These are phyloP conservation scores for Nyctanthes arbortristis DNA, from an alignment of 257 asterid genomes.

Conservation along the genomic window DNA sequence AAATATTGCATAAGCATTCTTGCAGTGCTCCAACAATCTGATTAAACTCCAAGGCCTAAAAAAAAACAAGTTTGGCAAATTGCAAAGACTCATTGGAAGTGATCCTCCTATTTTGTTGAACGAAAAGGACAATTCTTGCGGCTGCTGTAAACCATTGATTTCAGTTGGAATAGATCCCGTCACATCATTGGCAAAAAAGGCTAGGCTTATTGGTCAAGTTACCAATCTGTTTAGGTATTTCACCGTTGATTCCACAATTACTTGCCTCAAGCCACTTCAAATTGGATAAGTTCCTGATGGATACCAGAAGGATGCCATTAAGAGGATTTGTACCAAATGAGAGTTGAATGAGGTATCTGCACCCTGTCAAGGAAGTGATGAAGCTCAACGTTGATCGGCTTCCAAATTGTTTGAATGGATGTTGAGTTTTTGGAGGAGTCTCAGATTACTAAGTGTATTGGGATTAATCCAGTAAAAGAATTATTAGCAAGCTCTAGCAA, in stretches of 20 bases:
- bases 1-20: constrained; percentile 5
- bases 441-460: not conserved
- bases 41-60: not conserved
- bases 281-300: too few species aligned
- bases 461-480: too few species aligned
- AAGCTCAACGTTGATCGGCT: constrained; percentile 19
- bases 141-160: not conserved
- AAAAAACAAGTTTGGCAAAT: too few species aligned
- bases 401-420: too few species aligned
- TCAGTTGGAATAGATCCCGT: constrained; percentile 8
- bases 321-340: not conserved
- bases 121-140: not conserved
- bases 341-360: constrained; percentile 9
- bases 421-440: not conserved
- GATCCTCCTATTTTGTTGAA: not conserved
- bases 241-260: constrained; percentile 17
- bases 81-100: not conserved
- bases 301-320: constrained; percentile 4
- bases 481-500: too few species aligned
- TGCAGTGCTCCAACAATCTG: not conserved
- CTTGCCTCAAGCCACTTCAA: not conserved
- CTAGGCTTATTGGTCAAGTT: constrained; percentile 18
- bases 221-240: constrained; percentile 12
- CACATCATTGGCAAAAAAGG: not conserved
- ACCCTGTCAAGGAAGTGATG: constrained; percentile 24